Base-by-base conservation (phyloP, 2,329 filamentous ascomycete species). In the Alternaria viburni region DNA sequence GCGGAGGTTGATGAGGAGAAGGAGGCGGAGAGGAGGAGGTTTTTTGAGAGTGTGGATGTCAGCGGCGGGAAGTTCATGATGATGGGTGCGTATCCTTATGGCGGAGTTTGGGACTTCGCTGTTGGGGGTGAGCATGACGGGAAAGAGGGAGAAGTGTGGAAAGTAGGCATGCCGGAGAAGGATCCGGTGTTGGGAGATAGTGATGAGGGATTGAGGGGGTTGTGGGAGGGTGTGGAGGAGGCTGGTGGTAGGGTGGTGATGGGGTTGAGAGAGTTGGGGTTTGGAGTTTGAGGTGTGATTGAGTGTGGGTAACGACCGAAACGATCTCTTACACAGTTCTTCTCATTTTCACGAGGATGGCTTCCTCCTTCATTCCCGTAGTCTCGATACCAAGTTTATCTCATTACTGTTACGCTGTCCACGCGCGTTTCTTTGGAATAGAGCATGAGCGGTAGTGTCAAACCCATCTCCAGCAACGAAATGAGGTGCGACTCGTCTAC, bases 11-110 rank as follows among this genome's bases (percentile, higher is more conserved):
- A 61, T 17, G 41, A 51, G 5, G 55, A 68, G 75, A 1, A 79
- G 80, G 66, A 74, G 71, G 11, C 75, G 81, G 69, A 71, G 45
- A 69, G 74, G 52, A 69, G 76, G 50, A 67, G 72, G 17, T 79
- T 78, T 19, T 71, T 86, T 61, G 72, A 69, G 6, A 66, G 68
- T 1, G 68, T 84, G 2, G 50, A 78, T 58, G 58, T 85, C 5
- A 66, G 72, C 1, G 84, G 73, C 1, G 84, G 84, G 0, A 64
- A 70, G 54, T 87, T 86, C 66, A 85, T 82, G 55, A 87, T 87
- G 86, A 83, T 88, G 74, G 87, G 87, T 0, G 86, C 85, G 5
- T 89, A 89, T 78, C 85, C 85, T 3, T 69, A 70, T 36, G 80
- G 82, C 3, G 77, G 77, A 1, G 73, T 76, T 11, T 88, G 86